These are phyloP conservation scores for Candida adriatica DNA, from an alignment of 805 yeast species.

Conservation along the genomic window DNA sequence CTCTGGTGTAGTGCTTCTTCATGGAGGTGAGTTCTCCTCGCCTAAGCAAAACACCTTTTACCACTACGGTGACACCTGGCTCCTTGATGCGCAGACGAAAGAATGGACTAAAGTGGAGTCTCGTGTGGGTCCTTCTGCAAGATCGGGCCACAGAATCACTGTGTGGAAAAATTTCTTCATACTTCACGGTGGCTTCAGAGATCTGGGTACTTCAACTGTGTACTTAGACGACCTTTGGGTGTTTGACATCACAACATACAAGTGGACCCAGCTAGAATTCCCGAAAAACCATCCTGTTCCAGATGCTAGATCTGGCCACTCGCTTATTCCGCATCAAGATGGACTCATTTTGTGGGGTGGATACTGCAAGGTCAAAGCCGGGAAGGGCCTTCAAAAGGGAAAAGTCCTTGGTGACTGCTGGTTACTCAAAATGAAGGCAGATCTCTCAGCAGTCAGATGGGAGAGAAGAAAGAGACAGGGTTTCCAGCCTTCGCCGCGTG, in stretches of 20 bases:
- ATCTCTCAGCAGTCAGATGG: constrained; percentile 67
- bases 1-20: constrained; percentile 74
- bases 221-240: constrained; percentile 87
- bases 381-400: constrained; percentile 84
- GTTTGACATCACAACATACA: constrained; percentile 81
- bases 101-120: constrained; percentile 88
- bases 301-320: constrained; percentile 91
- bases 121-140: constrained; percentile 69
- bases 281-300: constrained; percentile 78
- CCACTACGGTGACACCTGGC: constrained; percentile 96
- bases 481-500: constrained; percentile 85
- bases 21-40: constrained; percentile 96
- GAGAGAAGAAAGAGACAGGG: constrained; percentile 89
- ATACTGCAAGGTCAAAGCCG: constrained; percentile 86
- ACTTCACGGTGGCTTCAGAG: constrained; percentile 89
- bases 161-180: constrained; percentile 88
- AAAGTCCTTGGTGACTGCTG: constrained; percentile 83
- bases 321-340: constrained; percentile 68
- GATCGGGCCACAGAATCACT: constrained; percentile 90
- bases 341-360: constrained; percentile 93
- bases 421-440: constrained; percentile 81
- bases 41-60: constrained; percentile 95
- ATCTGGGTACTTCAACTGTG: constrained; percentile 75
- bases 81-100: constrained; percentile 72
- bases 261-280: constrained; percentile 86